Evolutionary conservation across 148 eudicot genomes (phyloP), one percentile per base, ranked within the genome.

Genomic region (Gaultheria prostrata): DNA sequence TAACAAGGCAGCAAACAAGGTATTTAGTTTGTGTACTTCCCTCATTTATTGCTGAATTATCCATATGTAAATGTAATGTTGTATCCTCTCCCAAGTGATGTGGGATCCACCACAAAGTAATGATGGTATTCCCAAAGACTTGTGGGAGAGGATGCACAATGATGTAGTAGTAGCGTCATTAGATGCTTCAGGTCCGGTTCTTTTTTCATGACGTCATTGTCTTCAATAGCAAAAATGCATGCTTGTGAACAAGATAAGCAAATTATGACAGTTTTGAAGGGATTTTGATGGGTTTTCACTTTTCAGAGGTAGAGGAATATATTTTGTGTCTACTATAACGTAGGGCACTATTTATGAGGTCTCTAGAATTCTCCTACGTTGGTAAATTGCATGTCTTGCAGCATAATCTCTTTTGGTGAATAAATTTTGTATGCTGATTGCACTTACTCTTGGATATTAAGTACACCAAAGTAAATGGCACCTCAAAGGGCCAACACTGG

Each of bases 1-100:
- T 79, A 94, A 95, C 90, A 91, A 93, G 86, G 91, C 98, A 79
- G 99, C 94, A n/a, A 92, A 87, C 85, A 94, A 90, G 99, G 99
- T 96, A 76, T n/a, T 18, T 76, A 48, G 54, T 48, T 24, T 76
- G 1, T 76, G 30, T 48, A 76, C 17, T 15, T 48, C 7, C 54
- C 32, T 48, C 28, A 67, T 63, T n/a, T 8, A n/a, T 39, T 63
- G 4, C 30, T 63, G 69, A 8, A 24, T 9, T 10, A 9, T 24
- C 69, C 69, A 63, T 63, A 8, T 9, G 13, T 61, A 61, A 26
- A 9, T 61, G 12, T 2, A 61, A 8, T 24, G 3, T 11, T 63
- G 3, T 30, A 63, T 63, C 69, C 69, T 63, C 30, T 24, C 13
- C n/a, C 69, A 1, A 24, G 69, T 63, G 12, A 24, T 63, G 69